Evolutionary conservation across 106 monocot genomes (phyloP).

Genomic region (Vanilla planifolia): DNA sequence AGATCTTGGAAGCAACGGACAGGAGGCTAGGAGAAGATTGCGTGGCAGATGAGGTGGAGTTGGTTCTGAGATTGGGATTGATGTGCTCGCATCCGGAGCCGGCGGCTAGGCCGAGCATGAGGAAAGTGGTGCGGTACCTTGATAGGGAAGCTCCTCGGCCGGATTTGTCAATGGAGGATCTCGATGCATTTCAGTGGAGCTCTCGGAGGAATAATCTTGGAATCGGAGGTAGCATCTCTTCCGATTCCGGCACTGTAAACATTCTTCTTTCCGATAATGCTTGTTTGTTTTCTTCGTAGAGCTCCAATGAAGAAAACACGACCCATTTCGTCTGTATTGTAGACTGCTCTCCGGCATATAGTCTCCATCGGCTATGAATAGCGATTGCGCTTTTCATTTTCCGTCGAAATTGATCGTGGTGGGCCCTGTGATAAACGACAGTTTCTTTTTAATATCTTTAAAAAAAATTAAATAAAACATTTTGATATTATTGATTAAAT

Average conservation of each 20-base stretch:
- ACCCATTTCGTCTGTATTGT: no score
- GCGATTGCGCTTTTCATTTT: no score
- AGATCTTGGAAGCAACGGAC: constrained; percentile 8
- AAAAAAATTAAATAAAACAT: no score
- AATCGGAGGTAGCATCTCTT: neutral
- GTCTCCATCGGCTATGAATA: no score
- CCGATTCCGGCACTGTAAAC: neutral
- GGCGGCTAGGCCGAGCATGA: constrained; percentile 16
- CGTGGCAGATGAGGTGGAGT: constrained; percentile 9
- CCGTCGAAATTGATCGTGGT: no score
- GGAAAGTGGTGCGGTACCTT: constrained; percentile 16
- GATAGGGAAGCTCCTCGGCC: constrained; percentile 13
- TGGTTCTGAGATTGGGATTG: constrained; percentile 15
- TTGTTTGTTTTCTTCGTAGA: no score
- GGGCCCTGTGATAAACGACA: no score
- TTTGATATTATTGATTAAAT: no score
- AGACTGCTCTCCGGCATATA: no score
- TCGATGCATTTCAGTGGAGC: constrained; percentile 4
- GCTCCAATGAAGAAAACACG: no score
- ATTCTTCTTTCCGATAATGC: no score
- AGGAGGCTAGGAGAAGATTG: neutral
- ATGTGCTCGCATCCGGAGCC: constrained; percentile 22
- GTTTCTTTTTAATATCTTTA: no score
- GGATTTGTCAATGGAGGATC: constrained; percentile 3
- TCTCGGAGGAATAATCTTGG: constrained; percentile 1